Base-by-base conservation (phyloP, 2,329 filamentous ascomycete genomes). In the Alternaria longipes region DNA sequence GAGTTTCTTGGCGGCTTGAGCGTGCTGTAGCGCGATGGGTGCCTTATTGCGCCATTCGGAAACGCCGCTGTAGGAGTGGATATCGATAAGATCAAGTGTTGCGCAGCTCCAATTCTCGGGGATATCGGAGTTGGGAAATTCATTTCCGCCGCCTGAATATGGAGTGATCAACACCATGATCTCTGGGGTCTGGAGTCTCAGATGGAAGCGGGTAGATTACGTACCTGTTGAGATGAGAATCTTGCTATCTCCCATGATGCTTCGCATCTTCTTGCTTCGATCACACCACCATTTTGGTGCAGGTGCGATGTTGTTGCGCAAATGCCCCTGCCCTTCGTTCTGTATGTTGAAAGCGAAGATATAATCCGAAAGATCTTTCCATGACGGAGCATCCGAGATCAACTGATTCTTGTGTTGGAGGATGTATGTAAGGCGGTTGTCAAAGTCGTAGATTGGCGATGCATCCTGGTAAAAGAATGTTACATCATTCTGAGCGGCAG, bases 281-380 rank as follows among this genome's bases (percentile, higher is more conserved):
- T 60, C 38, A 18, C 58, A 60, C 58, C 56, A 59, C 56, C 58
- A 57, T 28, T 24, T 45, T 6, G 58, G 54, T 5, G 54, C 58
- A 14, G 58, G 54, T 14, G 58, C 36, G 3, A 52, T 36, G 36
- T 60, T 57, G 18, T 46, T 40, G 36, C 58, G 58, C 53, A 60
- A 12, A 34, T 60, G 54, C 1, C 58, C 58, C 5, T 60, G 58
- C 16, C 58, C 58, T 28, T 60, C 58, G 7, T 60, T 60, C 36
- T 60, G 54, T 8, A 60, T 60, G 46, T 60, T 57, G 46, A 57
- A 60, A 1, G 54, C 51, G 40, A 60, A 60, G 9, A 57, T 60
- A 3, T 60, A 52, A 26, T 60, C 58, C 7, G 45, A 51, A 6
- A 60, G 28, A 32, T 57, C 54, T 34, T 60, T 60, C 58, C 58